Conservation (phyloP, 768 basidiomycete genomes). For the Lyophyllum atratum region DNA sequence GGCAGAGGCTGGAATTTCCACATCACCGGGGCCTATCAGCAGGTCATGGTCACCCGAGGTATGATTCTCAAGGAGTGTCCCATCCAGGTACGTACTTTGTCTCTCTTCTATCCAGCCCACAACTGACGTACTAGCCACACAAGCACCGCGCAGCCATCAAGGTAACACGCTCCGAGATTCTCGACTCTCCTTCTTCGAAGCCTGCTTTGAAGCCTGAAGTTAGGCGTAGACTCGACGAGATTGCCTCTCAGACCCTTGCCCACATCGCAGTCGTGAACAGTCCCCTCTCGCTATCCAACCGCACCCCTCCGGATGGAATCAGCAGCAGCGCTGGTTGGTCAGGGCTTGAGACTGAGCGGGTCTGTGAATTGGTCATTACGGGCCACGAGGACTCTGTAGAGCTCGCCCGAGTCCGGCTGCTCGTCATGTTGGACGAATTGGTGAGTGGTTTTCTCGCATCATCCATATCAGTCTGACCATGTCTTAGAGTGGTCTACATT, state of each 20-base stretch:
- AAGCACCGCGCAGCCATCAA: slow-evolving; percentile 87
- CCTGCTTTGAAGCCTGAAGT: slow-evolving; percentile 83
- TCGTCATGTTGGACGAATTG: slow-evolving; percentile 95
- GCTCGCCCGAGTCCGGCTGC: slow-evolving; percentile 83
- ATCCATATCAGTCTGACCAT: slow-evolving; percentile 17
- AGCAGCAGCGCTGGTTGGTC: slow-evolving; percentile 80
- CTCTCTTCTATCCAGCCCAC: slow-evolving; percentile 14
- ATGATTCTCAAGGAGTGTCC: slow-evolving; percentile 90
- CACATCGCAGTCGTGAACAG: slow-evolving; percentile 95
- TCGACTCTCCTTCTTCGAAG: slow-evolving; percentile 80
- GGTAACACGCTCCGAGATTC: slow-evolving; percentile 89
- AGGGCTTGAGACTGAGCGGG: slow-evolving; percentile 91
- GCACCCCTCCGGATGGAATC: slow-evolving; percentile 77
- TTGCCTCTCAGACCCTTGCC: slow-evolving; percentile 89
- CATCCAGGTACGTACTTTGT: slow-evolving; percentile 58
- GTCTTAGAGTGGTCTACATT: slow-evolving; percentile 82
- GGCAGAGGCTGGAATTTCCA: slow-evolving; percentile 86
- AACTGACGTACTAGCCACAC: slow-evolving; percentile 20
- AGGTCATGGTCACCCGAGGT: slow-evolving; percentile 89
- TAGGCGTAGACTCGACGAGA: slow-evolving; percentile 85
- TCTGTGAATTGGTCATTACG: slow-evolving; percentile 90
- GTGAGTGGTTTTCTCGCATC: slow-evolving; percentile 47
- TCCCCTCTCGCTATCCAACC: slow-evolving; percentile 69
- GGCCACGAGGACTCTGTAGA: slow-evolving; percentile 90
- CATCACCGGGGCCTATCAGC: slow-evolving; percentile 88